These are phyloP conservation scores for Mycotypha africana DNA, from an alignment of 371 early-diverging fungal species.

Conservation along the genomic window DNA sequence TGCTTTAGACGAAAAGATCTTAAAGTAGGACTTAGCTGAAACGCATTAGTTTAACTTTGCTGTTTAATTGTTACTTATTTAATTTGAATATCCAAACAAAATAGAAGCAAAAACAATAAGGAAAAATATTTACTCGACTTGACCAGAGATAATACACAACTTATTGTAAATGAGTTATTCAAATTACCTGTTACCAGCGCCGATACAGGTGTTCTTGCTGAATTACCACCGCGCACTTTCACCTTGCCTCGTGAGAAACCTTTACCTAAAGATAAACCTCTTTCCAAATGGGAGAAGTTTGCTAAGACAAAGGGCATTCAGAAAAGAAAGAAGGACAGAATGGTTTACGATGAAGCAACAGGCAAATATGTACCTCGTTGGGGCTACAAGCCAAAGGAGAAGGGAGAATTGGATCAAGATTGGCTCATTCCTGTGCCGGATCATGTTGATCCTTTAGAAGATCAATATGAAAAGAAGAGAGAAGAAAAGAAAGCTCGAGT, in stretches of 20 bases:
- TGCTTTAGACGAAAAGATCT: constrained; percentile 61
- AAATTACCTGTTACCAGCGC: constrained; percentile 66
- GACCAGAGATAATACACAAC: constrained; percentile 82
- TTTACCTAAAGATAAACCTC: constrained; percentile 80
- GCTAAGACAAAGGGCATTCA: constrained; percentile 97
- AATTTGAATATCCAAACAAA: too few relatives aligned
- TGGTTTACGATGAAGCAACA: constrained; percentile 85
- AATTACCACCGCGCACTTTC: constrained; percentile 67
- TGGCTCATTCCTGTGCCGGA: constrained; percentile 93
- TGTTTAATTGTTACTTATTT: too few relatives aligned
- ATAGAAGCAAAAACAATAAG: constrained; percentile 8
- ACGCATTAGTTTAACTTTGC: too few relatives aligned
- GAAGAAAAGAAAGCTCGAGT: constrained; percentile 86
- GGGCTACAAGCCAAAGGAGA: constrained; percentile 83
- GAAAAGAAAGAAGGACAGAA: constrained; percentile 78
- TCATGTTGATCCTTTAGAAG: constrained; percentile 78
- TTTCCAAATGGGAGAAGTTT: constrained; percentile 99
- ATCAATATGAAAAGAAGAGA: constrained; percentile 71
- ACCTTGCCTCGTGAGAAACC: constrained; percentile 89
- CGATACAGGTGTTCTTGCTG: constrained; percentile 76
- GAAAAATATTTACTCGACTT: constrained; percentile 66
- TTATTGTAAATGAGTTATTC: constrained; percentile 87
- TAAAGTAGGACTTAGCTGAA: constrained; percentile 35
- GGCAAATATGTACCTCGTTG: constrained; percentile 87
- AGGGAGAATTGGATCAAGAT: constrained; percentile 62